Percentiles rank a stretch among this genome's conserved stretches.
Conservation (phyloP, 495 filamentous ascomycete species). For the Articulospora tetracladia region DNA sequence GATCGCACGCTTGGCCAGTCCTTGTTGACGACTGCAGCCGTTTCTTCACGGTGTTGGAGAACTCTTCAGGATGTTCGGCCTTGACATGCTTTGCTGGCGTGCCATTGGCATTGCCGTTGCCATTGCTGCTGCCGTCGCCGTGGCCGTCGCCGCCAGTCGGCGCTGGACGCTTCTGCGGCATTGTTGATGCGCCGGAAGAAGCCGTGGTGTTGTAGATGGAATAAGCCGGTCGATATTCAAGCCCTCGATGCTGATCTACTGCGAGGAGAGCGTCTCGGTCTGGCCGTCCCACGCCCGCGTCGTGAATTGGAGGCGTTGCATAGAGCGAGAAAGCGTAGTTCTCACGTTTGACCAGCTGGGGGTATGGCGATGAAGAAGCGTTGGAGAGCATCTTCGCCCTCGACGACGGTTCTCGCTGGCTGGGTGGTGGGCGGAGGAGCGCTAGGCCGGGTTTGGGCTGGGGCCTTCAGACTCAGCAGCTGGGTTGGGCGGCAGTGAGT, state of each 20-base stretch:
- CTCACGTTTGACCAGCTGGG: slow-evolving; percentile 4
- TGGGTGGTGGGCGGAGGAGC: not conserved
- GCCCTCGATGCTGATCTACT: slow-evolving; percentile 4
- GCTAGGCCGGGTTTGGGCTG: not conserved
- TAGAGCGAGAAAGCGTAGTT: slow-evolving; percentile 4
- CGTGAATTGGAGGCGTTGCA: slow-evolving; percentile 32
- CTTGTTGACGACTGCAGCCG: slow-evolving; percentile 59
- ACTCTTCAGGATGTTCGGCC: slow-evolving; percentile 54
- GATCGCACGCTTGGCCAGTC: slow-evolving; percentile 85
- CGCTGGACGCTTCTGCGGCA: slow-evolving; percentile 18
- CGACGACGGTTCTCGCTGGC: not conserved
- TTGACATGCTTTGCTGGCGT: slow-evolving; percentile 36
- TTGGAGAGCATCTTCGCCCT: not conserved
- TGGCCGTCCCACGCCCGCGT: slow-evolving; percentile 59
- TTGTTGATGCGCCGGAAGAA: slow-evolving; percentile 3
- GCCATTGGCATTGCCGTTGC: slow-evolving; percentile 6
- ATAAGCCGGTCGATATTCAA: slow-evolving; percentile 1
- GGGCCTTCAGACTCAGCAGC: not conserved
- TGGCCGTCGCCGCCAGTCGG: not conserved
- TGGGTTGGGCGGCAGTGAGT: not conserved
- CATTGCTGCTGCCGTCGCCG: slow-evolving; percentile 3
- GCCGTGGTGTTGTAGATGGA: slow-evolving; percentile 9
- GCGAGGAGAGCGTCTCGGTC: slow-evolving; percentile 54
- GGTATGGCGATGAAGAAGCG: slow-evolving; percentile 2
- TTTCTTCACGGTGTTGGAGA: slow-evolving; percentile 64